These are phyloP conservation scores for Boletus sensibilis DNA, from an alignment of 768 basidiomycete genomes.

Conservation along the genomic window DNA sequence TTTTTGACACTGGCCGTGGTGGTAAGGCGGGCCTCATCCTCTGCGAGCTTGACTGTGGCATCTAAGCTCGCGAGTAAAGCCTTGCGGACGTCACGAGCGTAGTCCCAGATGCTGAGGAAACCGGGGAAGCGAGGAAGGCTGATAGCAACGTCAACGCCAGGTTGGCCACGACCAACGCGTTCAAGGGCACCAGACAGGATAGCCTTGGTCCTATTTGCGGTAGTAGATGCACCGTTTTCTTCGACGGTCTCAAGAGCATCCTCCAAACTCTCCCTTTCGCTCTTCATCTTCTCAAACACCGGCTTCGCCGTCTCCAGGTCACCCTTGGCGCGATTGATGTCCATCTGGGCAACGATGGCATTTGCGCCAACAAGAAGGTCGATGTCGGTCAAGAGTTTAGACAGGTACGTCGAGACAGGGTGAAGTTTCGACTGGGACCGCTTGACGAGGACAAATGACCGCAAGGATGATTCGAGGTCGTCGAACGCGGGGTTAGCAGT, in stretches of 20 bases:
- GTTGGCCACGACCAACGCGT: conserved; percentile 71
- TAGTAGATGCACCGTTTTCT: conserved; percentile 61
- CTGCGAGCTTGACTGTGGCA: conserved; percentile 71
- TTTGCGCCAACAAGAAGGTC: conserved; percentile 86
- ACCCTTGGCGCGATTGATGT: conserved; percentile 66
- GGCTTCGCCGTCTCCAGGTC: conserved; percentile 73
- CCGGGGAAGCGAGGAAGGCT: conserved; percentile 82
- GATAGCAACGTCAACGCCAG: conserved; percentile 52
- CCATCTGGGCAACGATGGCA: conserved; percentile 77
- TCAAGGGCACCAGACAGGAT: conserved; percentile 70
- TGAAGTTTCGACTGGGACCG: conserved; percentile 95
- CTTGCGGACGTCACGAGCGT: conserved; percentile 74
- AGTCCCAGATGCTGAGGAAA: conserved; percentile 79
- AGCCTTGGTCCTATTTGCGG: conserved; percentile 52
- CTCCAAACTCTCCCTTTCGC: conserved; percentile 69
- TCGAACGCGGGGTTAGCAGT: conserved; percentile 72
- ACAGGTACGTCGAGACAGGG: conserved; percentile 89
- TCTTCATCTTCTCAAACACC: conserved; percentile 85
- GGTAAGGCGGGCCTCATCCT: conserved; percentile 75
- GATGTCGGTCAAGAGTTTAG: conserved; percentile 85
- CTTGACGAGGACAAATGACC: conserved; percentile 95
- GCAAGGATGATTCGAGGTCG: conserved; percentile 83
- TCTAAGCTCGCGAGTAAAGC: conserved; percentile 82
- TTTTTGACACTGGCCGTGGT: conserved; percentile 65
- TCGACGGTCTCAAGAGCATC: conserved; percentile 77